phyloP scores from a whole-genome alignment of 1,284 basidiomycete genomes.

The Ceratobasidium sp. region DNA sequence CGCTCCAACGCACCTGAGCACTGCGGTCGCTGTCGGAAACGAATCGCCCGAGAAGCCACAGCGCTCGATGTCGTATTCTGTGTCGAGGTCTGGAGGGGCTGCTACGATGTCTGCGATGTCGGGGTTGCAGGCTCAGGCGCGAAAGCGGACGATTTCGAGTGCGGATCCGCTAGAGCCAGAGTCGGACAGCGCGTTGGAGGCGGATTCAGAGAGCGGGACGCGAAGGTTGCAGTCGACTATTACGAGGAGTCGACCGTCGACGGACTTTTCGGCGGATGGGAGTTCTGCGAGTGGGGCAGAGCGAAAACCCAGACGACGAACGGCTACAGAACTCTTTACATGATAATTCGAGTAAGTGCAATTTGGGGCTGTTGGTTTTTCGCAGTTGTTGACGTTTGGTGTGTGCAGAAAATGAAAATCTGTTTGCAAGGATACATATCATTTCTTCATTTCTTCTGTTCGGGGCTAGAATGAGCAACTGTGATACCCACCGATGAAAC shows the following conservation, averaged over 20 bases:
- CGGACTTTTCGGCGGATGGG: slow-evolving; percentile 39
- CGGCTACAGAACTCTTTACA: slow-evolving; percentile 42
- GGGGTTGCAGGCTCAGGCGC: slow-evolving; percentile 31
- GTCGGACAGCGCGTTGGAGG: slow-evolving; percentile 2
- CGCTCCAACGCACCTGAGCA: slow-evolving; percentile 31
- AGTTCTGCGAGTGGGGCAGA: slow-evolving; percentile 34
- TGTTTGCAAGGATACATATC: not conserved
- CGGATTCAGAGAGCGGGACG: slow-evolving; percentile 8
- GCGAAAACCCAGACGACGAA: slow-evolving; percentile 23
- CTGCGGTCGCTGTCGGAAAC: slow-evolving; percentile 20
- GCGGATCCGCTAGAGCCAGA: slow-evolving; percentile 42
- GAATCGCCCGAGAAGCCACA: slow-evolving; percentile 40
- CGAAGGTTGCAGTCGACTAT: slow-evolving; percentile 28
- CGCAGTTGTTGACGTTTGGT: not conserved
- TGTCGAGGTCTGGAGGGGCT: slow-evolving; percentile 24
- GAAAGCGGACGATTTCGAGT: slow-evolving; percentile 42
- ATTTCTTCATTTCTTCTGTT: slow-evolving; percentile 10
- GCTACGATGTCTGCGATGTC: slow-evolving; percentile 20
- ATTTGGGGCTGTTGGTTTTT: not conserved
- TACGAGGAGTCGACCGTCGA: slow-evolving; percentile 28
- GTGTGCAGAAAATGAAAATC: slow-evolving; percentile 8
- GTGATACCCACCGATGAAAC: slow-evolving; percentile 28
- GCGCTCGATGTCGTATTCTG: slow-evolving; percentile 40
- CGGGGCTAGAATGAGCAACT: slow-evolving; percentile 5
- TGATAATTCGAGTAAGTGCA: slow-evolving; percentile 26